phyloP scores from a whole-genome alignment of 345 rosid genomes.

The Moricandia arvensis region DNA sequence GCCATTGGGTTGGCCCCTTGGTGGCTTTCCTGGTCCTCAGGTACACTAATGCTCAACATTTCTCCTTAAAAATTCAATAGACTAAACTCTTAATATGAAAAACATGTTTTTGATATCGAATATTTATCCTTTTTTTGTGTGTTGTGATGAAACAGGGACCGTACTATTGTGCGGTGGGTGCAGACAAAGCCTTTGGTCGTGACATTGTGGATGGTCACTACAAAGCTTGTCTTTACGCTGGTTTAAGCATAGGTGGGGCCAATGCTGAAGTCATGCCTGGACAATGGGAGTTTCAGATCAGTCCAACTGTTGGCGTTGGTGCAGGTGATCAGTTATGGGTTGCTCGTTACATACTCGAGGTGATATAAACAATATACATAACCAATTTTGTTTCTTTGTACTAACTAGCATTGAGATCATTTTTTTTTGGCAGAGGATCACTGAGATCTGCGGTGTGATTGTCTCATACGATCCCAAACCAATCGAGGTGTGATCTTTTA shows the following conservation, averaged over 20 bases:
- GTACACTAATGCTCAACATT: constrained; percentile 29
- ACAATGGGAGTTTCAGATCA: constrained; percentile 98
- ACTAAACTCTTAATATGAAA: not conserved
- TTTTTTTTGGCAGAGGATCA: constrained; percentile 66
- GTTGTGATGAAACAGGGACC: constrained; percentile 60
- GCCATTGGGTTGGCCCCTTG: constrained; percentile 99
- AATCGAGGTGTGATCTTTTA: constrained; percentile 61
- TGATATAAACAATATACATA: constrained; percentile 1
- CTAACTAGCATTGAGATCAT: not conserved
- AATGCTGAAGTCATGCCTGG: constrained; percentile 44
- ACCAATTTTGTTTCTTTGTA: not conserved
- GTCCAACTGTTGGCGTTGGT: constrained; percentile 89
- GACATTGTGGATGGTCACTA: constrained; percentile 96
- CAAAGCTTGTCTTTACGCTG: constrained; percentile 93
- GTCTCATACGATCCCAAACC: constrained; percentile 94
- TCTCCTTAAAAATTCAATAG: not conserved
- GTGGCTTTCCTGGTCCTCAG: constrained; percentile 97
- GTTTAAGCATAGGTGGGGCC: constrained; percentile 82
- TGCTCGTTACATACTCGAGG: constrained; percentile 97
- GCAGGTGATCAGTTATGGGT: constrained; percentile 89
- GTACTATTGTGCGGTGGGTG: constrained; percentile 93
- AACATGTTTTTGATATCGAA: not conserved
- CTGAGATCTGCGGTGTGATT: constrained; percentile 86
- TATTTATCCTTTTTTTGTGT: not conserved
- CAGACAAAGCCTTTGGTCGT: constrained; percentile 91